phyloP scores from a whole-genome alignment of 345 rosid genomes.

The Brassica napus region Da-Ae NC_063436.1:33439001-33439500 shows the following conservation, averaged over 20 bases:
- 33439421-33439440: background rate
- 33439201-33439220: slow-evolving; percentile 75
- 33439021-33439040: slow-evolving; percentile 56
- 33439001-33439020: slow-evolving; percentile 67
- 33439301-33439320: slow-evolving; percentile 58
- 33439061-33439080: background rate
- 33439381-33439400: slow-evolving; percentile 89
- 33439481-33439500: slow-evolving; percentile 62
- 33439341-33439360: slow-evolving; percentile 64
- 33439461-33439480: slow-evolving; percentile 57
- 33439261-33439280: slow-evolving; percentile 73
- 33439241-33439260: slow-evolving; percentile 60
- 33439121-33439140: background rate
- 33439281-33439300: slow-evolving; percentile 91
- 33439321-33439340: slow-evolving; percentile 43
- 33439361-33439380: slow-evolving; percentile 84
- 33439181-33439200: background rate
- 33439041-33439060: background rate
- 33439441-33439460: background rate
- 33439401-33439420: slow-evolving; percentile 38
- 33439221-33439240: slow-evolving; percentile 77
- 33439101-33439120: background rate
- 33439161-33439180: slow-evolving; percentile 1
- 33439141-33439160: background rate
- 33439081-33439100: background rate